Conservation (phyloP, 495 filamentous ascomycete species). For the Lichina pygmaea region DNA sequence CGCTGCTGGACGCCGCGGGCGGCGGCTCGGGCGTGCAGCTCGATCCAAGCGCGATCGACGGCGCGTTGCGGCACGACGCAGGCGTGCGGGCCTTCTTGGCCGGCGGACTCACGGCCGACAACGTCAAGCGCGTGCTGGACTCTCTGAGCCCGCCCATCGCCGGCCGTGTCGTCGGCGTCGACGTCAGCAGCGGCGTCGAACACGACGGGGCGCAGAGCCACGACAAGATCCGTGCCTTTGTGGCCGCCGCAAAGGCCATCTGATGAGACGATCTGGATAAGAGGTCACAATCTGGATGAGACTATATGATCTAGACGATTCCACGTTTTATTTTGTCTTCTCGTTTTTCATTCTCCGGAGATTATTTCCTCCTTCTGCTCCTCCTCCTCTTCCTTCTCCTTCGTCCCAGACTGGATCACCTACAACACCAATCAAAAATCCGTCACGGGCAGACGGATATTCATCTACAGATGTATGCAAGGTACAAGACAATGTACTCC, state of each 20-base stretch:
- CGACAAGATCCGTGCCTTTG: constrained; percentile 59
- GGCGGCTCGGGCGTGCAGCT: constrained; percentile 60
- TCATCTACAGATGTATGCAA: no score
- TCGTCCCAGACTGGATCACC: no score
- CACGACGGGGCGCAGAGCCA: constrained; percentile 54
- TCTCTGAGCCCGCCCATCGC: constrained; percentile 22
- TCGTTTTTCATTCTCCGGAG: no score
- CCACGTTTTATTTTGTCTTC: no score
- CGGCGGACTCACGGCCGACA: constrained; percentile 52
- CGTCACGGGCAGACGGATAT: no score
- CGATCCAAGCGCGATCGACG: constrained; percentile 34
- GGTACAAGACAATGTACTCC: no score
- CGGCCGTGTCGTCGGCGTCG: constrained; percentile 47
- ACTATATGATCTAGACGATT: no score
- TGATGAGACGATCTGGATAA: no score
- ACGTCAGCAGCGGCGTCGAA: constrained; percentile 88
- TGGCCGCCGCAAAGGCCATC: constrained; percentile 35
- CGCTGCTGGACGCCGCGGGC: constrained; percentile 60
- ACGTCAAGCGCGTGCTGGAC: constrained; percentile 35
- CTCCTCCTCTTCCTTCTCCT: no score
- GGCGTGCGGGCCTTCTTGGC: constrained; percentile 49
- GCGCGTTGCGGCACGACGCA: constrained; percentile 30
- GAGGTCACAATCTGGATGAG: no score
- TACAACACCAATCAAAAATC: no score
- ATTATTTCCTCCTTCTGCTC: no score